Conservation (phyloP, 768 basidiomycete species). For the Gymnopilus junonius region DNA sequence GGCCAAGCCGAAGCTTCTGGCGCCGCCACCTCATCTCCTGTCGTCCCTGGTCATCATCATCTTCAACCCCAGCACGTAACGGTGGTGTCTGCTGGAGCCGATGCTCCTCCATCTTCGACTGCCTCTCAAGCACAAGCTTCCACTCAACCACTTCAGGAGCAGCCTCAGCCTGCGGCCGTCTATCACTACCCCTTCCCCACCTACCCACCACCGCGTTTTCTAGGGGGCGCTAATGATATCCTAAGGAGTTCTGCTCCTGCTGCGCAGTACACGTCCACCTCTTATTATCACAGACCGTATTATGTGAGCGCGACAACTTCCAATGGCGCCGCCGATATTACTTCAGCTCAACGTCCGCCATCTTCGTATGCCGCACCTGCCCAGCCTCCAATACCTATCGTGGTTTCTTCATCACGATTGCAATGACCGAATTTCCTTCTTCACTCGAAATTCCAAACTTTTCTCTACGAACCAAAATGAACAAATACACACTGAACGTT, state of each 20-base stretch:
- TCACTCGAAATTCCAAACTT: background rate
- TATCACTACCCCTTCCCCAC: slow-evolving; percentile 21
- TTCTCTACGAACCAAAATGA: too few species aligned
- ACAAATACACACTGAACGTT: too few species aligned
- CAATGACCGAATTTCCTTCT: background rate
- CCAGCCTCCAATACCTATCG: background rate
- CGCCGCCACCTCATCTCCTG: background rate
- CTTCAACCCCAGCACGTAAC: background rate
- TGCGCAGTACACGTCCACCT: background rate
- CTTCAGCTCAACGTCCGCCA: background rate
- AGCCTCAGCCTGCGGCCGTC: background rate
- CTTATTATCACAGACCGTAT: background rate
- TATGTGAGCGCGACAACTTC: background rate
- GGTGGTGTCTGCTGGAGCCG: background rate
- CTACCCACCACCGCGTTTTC: slow-evolving; percentile 8
- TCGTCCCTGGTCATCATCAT: too few species aligned
- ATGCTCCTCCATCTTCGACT: background rate
- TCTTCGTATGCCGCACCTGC: background rate
- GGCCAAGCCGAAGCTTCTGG: background rate
- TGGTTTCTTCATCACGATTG: background rate
- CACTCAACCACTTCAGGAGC: background rate
- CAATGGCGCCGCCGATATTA: background rate
- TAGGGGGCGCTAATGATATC: background rate
- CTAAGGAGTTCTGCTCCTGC: background rate
- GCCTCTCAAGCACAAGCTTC: background rate